phyloP scores from a whole-genome alignment of 768 basidiomycete species.

The Suillus brevipes region DNA sequence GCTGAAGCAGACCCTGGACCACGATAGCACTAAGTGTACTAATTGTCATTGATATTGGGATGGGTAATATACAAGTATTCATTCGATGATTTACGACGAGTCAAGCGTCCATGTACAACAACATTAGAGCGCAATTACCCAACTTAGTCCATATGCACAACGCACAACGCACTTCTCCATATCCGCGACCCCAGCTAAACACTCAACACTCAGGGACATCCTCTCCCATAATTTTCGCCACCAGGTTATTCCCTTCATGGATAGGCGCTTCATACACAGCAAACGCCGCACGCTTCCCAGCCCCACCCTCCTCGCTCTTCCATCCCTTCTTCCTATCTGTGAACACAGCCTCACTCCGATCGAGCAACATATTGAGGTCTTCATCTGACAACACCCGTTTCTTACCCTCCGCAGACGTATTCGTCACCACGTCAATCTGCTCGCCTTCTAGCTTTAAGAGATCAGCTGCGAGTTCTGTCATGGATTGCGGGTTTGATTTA shows the following conservation, averaged over 20 bases:
- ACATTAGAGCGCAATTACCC: neutral
- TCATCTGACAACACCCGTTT: constrained; percentile 75
- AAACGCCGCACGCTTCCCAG: constrained; percentile 56
- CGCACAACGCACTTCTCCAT: neutral
- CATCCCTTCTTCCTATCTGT: constrained; percentile 70
- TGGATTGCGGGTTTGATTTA: constrained; percentile 57
- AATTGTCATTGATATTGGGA: no score
- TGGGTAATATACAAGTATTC: neutral
- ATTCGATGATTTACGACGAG: neutral
- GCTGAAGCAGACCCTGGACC: no score
- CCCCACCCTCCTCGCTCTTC: constrained; percentile 44
- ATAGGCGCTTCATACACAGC: constrained; percentile 73
- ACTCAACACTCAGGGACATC: constrained; percentile 21
- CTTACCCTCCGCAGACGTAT: constrained; percentile 63
- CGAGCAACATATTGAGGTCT: constrained; percentile 79
- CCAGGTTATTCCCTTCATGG: constrained; percentile 63
- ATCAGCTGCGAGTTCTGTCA: constrained; percentile 79
- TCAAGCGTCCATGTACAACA: neutral
- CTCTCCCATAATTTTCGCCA: constrained; percentile 69
- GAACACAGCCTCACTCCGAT: constrained; percentile 76
- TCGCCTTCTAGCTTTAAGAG: constrained; percentile 83
- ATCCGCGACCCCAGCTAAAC: neutral
- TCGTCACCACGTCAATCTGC: constrained; percentile 82
- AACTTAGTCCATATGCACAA: neutral
- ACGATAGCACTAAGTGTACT: no score